Evolutionary conservation across 2,329 filamentous ascomycete genomes (phyloP).

Genomic region (Pestalotiopsis sp.): DNA sequence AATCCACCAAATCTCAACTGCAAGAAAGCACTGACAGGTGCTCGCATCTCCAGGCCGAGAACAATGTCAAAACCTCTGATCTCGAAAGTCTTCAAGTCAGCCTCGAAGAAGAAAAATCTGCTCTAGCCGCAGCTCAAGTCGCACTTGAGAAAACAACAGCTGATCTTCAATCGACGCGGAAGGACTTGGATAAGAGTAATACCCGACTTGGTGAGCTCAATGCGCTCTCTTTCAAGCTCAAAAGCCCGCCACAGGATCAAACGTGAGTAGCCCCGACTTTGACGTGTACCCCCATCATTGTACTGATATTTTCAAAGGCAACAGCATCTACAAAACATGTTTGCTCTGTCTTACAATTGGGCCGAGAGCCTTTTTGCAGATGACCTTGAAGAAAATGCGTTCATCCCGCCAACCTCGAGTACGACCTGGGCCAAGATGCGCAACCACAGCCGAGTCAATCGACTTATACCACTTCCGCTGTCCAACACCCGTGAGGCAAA

Average conservation of each 20-base stretch:
- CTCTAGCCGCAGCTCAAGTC: background rate
- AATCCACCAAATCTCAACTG: background rate
- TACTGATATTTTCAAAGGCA: background rate
- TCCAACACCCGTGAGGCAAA: constrained; percentile 38
- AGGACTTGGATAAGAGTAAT: constrained; percentile 6
- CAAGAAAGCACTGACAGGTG: background rate
- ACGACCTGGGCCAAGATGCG: constrained; percentile 12
- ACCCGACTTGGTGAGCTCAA: constrained; percentile 9
- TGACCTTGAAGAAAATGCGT: constrained; percentile 9
- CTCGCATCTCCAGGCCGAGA: background rate
- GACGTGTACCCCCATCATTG: background rate
- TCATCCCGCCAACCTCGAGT: background rate
- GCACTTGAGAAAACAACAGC: background rate
- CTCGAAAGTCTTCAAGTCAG: constrained; percentile 3
- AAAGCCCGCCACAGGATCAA: constrained; percentile 6
- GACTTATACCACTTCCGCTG: constrained; percentile 31
- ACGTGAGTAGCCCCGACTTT: constrained; percentile 8
- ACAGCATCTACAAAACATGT: constrained; percentile 13
- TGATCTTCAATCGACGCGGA: constrained; percentile 2
- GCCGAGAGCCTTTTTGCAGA: constrained; percentile 6
- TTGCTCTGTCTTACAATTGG: constrained; percentile 8
- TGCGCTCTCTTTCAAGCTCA: constrained; percentile 13
- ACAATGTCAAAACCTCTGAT: constrained; percentile 2
- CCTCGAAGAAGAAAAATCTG: constrained; percentile 2
- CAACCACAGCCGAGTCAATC: constrained; percentile 13